Evolutionary conservation across 345 rosid species (phyloP), one percentile per base, ranked within the genome.

Genomic region (Dimocarpus longan): DNA sequence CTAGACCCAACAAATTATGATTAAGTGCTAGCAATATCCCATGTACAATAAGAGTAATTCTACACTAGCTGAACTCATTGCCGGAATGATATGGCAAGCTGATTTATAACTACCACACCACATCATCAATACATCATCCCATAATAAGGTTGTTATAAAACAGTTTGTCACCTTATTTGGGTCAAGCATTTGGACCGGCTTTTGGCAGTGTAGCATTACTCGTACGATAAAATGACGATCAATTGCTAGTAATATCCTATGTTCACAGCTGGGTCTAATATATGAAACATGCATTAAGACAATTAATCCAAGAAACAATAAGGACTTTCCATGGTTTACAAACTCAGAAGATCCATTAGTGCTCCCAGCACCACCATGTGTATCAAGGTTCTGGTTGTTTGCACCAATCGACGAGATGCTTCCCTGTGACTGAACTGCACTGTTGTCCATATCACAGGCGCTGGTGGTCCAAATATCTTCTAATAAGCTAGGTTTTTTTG

Each of bases 391-490:
- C 82, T 84, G 92, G 87, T 88, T 88, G 16, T 85, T 80, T 48
- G 87, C 79, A 84, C 89, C 83, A 28, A 88, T 78, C 32, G 94
- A 91, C 19, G 94, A 92, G 79, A 88, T 74, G 80, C 95, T 94
- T 84, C 91, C 89, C 76, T 89, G 97, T n/a, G 98, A 91, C 75
- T 84, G 88, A 77, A 84, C 82, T 28, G 83, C 83, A n/a, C 77
- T 87, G 81, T 79, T 77, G 82, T 94, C 98, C 95, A 94, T 94
- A 76, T 91, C 94, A 66, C 85, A 44, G 0, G 89, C 72, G 82
- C 91, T 92, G 24, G 92, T 84, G 81, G 87, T 90, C 94, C 93
- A 92, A 70, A 90, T 86, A 68, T 91, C 94, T 54, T 90, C 94
- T 0, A 89, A 81, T 71, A 76, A 72, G 82, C 88, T 86, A 39